Percentiles rank a stretch among this genome's conserved stretches.
phyloP scores from a whole-genome alignment of 768 basidiomycete genomes.

The Trametopsis cervina region DNA sequence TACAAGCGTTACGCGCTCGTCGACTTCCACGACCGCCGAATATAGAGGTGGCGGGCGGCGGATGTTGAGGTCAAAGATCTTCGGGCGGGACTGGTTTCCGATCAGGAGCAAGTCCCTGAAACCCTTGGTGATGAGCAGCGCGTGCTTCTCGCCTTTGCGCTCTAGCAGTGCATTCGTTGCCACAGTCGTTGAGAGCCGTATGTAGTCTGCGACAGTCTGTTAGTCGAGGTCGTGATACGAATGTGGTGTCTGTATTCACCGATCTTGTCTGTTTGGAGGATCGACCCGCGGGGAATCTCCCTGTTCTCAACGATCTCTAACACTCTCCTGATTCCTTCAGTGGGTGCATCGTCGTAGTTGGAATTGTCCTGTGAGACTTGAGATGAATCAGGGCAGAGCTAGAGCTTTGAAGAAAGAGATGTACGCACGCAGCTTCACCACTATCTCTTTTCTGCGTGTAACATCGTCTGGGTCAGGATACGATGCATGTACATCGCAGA shows the following conservation, averaged over 20 bases:
- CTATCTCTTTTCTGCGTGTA: slow-evolving; percentile 61
- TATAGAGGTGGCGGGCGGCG: slow-evolving; percentile 73
- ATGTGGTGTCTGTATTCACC: slow-evolving; percentile 32
- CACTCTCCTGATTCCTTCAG: slow-evolving; percentile 86
- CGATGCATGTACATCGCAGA: slow-evolving; percentile 87
- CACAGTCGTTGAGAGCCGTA: slow-evolving; percentile 88
- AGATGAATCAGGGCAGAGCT: too few species aligned
- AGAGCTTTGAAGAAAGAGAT: background rate
- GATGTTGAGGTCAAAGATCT: slow-evolving; percentile 93
- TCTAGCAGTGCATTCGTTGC: slow-evolving; percentile 95
- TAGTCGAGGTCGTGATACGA: background rate
- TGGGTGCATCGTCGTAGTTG: slow-evolving; percentile 90
- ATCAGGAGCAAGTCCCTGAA: slow-evolving; percentile 91
- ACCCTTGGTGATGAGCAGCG: slow-evolving; percentile 84
- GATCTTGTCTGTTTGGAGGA: slow-evolving; percentile 74
- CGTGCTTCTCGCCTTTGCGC: slow-evolving; percentile 89
- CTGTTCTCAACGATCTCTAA: slow-evolving; percentile 71
- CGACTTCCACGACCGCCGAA: slow-evolving; percentile 64
- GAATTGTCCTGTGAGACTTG: slow-evolving; percentile 88
- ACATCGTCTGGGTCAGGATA: slow-evolving; percentile 65
- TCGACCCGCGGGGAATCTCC: slow-evolving; percentile 55
- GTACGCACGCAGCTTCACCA: slow-evolving; percentile 80
- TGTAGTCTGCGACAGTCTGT: slow-evolving; percentile 56
- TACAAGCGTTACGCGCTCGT: slow-evolving; percentile 91
- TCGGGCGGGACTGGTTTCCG: slow-evolving; percentile 91